Base-by-base conservation (phyloP, 2,329 filamentous ascomycete genomes). In the Clarireedia homoeocarpa region DNA sequence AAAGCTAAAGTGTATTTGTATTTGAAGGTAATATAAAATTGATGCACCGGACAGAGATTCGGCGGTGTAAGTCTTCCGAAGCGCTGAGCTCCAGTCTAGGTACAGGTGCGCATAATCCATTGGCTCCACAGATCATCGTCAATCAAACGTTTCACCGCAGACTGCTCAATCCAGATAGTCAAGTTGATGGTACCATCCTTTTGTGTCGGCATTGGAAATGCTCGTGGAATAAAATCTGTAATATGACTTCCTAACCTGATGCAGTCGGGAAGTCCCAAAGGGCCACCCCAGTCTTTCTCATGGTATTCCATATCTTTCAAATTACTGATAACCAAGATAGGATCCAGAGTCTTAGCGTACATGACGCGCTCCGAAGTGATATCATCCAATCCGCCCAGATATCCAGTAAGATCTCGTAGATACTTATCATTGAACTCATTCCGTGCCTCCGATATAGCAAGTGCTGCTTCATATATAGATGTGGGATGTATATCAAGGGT, bases 401-500 rank as follows among this genome's bases (percentile, higher is more conserved):
- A 48, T 4, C 51, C 42, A 14, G 24, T 53, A 12, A 47, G 17
- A n/a, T 53, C 51, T 38, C 5, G 34, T 3, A 53, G 17, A 15
- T 53, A 34, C 30, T 48, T 48, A 38, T 53, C 42, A 14, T 20
- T 46, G 12, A 53, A 53, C 10, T 46, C 42, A 14, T 6, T 24
- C 26, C 51, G 51, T 20, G 42, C 30, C 23, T 53, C 23, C 10
- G 51, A 53, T 14, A 53, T 53, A 17, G 39, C 30, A 47, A 39
- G 17, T 20, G 42, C 51, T 7, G 42, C 42, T 20, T 48, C 51
- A 38, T 36, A 48, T 4, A 48, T 12, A 17, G 30, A 53, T 6
- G 2, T n/a, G 1, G 39, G 51, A 17, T 53, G 51, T 14, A 53
- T 53, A 48, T 53, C 42, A 34, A 53, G 42, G 26, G 51, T 53